Evolutionary conservation across 768 basidiomycete genomes (phyloP).

Genomic region (Strobilomyces confusus): DNA sequence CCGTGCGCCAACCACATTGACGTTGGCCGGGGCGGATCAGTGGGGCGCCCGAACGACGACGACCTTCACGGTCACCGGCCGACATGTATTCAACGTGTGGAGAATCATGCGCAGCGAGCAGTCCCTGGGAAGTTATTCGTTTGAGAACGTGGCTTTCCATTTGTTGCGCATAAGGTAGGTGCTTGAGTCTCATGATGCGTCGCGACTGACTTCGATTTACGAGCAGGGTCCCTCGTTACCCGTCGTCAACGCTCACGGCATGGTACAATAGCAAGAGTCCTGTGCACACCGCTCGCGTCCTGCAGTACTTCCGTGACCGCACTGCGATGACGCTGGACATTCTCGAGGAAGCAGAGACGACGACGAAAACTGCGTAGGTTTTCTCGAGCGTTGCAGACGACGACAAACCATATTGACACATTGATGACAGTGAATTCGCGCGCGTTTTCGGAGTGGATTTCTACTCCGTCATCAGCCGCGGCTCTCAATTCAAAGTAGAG

Average conservation of each 20-base stretch:
- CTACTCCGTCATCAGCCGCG: conserved; percentile 89
- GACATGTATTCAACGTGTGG: conserved; percentile 93
- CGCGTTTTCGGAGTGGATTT: conserved; percentile 98
- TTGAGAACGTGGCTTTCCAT: conserved; percentile 88
- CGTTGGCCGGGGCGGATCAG: conserved; percentile 42
- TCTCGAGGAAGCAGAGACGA: conserved; percentile 2
- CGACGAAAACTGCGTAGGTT: conserved; percentile 3
- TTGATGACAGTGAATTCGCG: conserved; percentile 79
- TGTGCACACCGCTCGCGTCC: conserved; percentile 44
- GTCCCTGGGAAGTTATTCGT: conserved; percentile 71
- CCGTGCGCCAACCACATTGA: conserved; percentile 55
- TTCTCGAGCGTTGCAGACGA: not conserved
- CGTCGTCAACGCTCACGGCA: conserved; percentile 51
- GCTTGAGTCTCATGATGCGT: not conserved
- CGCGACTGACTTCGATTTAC: not conserved
- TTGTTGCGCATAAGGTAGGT: conserved; percentile 69
- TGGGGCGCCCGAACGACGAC: conserved; percentile 76
- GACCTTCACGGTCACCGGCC: conserved; percentile 78
- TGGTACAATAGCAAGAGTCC: conserved; percentile 67
- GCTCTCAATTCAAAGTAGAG: conserved; percentile 98
- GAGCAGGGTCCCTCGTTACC: conserved; percentile 73
- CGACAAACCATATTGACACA: not conserved
- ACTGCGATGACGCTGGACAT: conserved; percentile 46
- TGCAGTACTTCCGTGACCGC: conserved; percentile 64
- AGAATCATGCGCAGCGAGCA: conserved; percentile 86